Evolutionary conservation across 441 rosid genomes (phyloP).

Genomic region (Eutrema salsugineum): DNA sequence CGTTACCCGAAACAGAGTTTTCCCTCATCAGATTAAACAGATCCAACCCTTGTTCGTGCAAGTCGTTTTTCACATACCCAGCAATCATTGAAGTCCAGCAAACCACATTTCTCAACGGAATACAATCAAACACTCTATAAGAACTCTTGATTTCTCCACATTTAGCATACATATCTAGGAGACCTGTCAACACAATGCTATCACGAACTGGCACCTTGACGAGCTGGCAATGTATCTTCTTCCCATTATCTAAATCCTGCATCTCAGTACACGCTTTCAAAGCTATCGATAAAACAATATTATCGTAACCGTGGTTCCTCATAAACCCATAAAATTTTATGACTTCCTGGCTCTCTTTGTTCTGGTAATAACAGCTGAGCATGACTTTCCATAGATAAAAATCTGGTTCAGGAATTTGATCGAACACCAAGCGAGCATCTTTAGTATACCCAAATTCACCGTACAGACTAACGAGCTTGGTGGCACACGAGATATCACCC

Average conservation of each 20-base stretch:
- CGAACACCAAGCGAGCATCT: conserved; percentile 56
- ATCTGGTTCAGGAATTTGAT: conserved; percentile 51
- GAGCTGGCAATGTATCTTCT: conserved; percentile 47
- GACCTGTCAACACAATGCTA: conserved; percentile 49
- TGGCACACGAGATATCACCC: conserved; percentile 40
- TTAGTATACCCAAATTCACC: conserved; percentile 50
- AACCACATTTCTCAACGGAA: conserved; percentile 40
- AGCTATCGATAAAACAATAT: conserved; percentile 46
- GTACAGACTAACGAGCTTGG: conserved; percentile 61
- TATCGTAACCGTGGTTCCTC: conserved; percentile 35
- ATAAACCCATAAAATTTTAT: conserved; percentile 29
- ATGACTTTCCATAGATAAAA: conserved; percentile 51
- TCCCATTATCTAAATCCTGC: conserved; percentile 40
- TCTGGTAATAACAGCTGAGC: conserved; percentile 51
- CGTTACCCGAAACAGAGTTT: conserved; percentile 38
- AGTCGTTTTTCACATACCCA: conserved; percentile 55
- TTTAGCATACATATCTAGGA: conserved; percentile 62
- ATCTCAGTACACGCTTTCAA: conserved; percentile 56
- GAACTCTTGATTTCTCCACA: conserved; percentile 39
- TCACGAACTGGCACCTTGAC: conserved; percentile 43
- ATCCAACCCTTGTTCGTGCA: conserved; percentile 36
- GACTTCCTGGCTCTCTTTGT: conserved; percentile 30
- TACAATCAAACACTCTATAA: conserved; percentile 36
- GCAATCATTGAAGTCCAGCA: conserved; percentile 65
- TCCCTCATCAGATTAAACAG: conserved; percentile 56